Base-by-base conservation (phyloP, 2,329 filamentous ascomycete genomes). In the Kalmusia sp. region DNA sequence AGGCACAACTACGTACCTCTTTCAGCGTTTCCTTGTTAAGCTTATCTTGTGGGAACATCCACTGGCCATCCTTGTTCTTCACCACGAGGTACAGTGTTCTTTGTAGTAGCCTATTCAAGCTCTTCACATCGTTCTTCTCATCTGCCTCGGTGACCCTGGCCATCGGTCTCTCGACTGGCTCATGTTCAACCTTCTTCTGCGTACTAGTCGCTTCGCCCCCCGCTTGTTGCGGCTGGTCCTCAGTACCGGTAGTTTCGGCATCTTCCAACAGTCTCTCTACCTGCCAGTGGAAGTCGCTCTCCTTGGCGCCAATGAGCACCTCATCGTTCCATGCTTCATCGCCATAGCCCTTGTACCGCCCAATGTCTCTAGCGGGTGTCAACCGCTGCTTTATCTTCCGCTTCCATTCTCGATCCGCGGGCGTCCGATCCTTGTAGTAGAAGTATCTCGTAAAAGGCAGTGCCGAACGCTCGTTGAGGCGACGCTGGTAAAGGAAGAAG, bases 401-500 rank as follows among this genome's bases (percentile, higher is more conserved):
- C 74, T 93, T 91, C 91, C 92, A 98, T 78, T 97, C 93, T 45
- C 92, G 81, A 62, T 93, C 90, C 7, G 86, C 83, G 1, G 92
- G 88, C 9, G 93, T 96, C 70, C 91, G 91, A 64, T 87, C 87
- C 81, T 96, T 96, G 84, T 93, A 96, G 83, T 96, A 99, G 79
- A 98, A 95, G 73, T 90, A 90, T 62, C 90, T 87, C 51, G 90
- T 90, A 76, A 98, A 99, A 1, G 93, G 91, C 4, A 95, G 84
- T 17, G 88, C 87, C 47, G 96, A 83, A 37, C 95, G 90, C 81
- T 99, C 95, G 76, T 98, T 96, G 55, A 99, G 84, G 12, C 95
- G 92, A 67, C 93, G 93, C 79, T 99, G 95, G 80, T 99, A 99
- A 74, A 99, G 92, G 82, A 89, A 96, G 79, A 89, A 98, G 59